phyloP scores from a whole-genome alignment of 2,329 filamentous ascomycete genomes.

The Fusarium chaquense region DNA sequence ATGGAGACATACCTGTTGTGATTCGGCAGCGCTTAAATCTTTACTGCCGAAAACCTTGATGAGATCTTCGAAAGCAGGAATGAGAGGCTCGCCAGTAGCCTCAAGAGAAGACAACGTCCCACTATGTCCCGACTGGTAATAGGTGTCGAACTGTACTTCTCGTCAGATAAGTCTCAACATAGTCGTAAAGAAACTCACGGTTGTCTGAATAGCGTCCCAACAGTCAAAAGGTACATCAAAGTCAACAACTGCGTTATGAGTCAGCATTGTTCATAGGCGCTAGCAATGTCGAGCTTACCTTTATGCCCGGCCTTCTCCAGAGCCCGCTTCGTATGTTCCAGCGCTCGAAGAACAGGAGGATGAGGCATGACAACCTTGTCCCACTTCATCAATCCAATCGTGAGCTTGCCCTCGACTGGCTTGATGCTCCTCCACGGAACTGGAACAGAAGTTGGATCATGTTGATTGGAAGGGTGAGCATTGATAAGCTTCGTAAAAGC shows the following conservation, averaged over 20 bases:
- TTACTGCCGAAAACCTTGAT: slow-evolving; percentile 11
- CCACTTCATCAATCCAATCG: slow-evolving; percentile 14
- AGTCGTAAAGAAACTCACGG: background rate
- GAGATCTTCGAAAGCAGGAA: slow-evolving; percentile 15
- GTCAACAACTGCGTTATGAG: slow-evolving; percentile 5
- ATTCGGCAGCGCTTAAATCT: slow-evolving; percentile 3
- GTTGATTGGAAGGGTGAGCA: background rate
- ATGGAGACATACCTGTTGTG: background rate
- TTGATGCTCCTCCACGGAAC: slow-evolving; percentile 9
- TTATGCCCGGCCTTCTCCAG: slow-evolving; percentile 14
- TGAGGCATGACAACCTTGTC: slow-evolving; percentile 25
- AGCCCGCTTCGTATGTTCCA: slow-evolving; percentile 2
- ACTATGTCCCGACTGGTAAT: slow-evolving; percentile 9
- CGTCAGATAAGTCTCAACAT: background rate
- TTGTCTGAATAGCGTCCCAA: slow-evolving; percentile 12
- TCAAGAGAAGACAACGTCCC: background rate
- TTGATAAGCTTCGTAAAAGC: slow-evolving; percentile 17
- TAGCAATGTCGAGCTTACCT: background rate
- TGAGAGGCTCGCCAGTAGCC: slow-evolving; percentile 11
- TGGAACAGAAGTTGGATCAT: slow-evolving; percentile 1
- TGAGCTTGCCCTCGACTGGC: background rate
- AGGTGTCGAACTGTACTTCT: slow-evolving; percentile 1
- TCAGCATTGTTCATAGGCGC: background rate
- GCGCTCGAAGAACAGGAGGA: slow-evolving; percentile 11
- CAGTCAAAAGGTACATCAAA: slow-evolving; percentile 19